phyloP scores from a whole-genome alignment of 1,284 basidiomycete species.

The Sporisorium graminicola region DNA sequence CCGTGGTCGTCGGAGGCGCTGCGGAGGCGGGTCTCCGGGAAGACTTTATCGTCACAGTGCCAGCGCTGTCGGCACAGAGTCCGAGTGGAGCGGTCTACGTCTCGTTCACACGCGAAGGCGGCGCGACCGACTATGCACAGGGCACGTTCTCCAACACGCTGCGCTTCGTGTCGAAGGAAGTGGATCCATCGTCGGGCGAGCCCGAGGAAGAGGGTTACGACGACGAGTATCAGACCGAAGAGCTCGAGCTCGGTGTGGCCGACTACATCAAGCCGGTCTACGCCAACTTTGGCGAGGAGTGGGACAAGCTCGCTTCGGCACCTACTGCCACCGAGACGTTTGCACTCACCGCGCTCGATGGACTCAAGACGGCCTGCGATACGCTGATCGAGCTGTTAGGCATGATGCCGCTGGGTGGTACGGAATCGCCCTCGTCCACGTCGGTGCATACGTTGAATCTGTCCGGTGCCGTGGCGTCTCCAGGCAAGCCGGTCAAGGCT shows the following conservation, averaged over 20 bases:
- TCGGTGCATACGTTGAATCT: conserved; percentile 95
- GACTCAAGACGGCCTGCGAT: conserved; percentile 86
- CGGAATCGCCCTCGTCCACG: conserved; percentile 74
- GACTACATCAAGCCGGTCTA: conserved; percentile 95
- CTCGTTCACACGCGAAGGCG: conserved; percentile 84
- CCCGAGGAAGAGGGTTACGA: conserved; percentile 98
- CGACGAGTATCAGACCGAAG: conserved; percentile 98
- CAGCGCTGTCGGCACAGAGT: conserved; percentile 75
- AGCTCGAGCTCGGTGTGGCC: conserved; percentile 89
- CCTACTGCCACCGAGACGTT: conserved; percentile 86
- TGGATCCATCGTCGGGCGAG: conserved; percentile 94
- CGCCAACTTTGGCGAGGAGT: conserved; percentile 89
- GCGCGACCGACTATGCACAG: conserved; percentile 81
- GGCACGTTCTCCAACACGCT: conserved; percentile 93
- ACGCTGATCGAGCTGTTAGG: conserved; percentile 92
- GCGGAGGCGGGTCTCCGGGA: conserved; percentile 83
- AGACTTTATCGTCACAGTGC: conserved; percentile 92
- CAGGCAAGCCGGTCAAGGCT: conserved; percentile 87
- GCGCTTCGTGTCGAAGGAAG: conserved; percentile 96
- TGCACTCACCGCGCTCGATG: conserved; percentile 90
- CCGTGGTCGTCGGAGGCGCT: conserved; percentile 85
- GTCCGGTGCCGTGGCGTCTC: conserved; percentile 85
- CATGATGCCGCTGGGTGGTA: conserved; percentile 89
- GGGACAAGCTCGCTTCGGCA: conserved; percentile 82
- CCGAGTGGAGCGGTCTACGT: conserved; percentile 90